Evolutionary conservation across 2,329 filamentous ascomycete genomes (phyloP).

Genomic region (Trichoderma lentiforme): DNA sequence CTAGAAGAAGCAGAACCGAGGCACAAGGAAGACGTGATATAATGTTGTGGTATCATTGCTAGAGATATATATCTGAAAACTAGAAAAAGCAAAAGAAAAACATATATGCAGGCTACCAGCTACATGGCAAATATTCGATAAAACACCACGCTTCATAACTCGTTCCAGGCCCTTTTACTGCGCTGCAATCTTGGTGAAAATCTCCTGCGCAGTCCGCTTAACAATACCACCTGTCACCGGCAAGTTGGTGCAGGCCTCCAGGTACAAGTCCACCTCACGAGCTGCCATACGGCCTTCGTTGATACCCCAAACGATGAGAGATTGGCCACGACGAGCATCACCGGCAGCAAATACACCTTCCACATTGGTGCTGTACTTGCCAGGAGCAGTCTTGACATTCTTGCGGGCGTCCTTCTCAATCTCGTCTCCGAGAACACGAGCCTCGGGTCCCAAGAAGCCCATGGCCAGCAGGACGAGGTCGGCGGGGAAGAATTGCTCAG

Average conservation of each 20-base stretch:
- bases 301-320: constrained; percentile 96
- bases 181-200: constrained; percentile 42
- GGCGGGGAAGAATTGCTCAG: constrained; percentile 92
- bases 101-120: neutral
- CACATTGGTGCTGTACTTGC: constrained; percentile 84
- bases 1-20: neutral
- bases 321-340: constrained; percentile 92
- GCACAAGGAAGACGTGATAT: neutral
- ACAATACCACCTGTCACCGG: constrained; percentile 92
- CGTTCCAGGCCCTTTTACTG: constrained; percentile 14
- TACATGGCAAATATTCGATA: neutral
- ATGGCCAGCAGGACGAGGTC: constrained; percentile 93
- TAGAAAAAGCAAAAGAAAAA: neutral
- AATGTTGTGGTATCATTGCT: constrained; percentile 17
- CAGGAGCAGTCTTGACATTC: constrained; percentile 90
- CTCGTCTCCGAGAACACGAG: constrained; percentile 78
- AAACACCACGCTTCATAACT: constrained; percentile 12
- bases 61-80: neutral
- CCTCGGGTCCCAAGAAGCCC: constrained; percentile 95
- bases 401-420: constrained; percentile 90
- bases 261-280: constrained; percentile 85
- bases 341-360: constrained; percentile 89
- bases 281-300: constrained; percentile 94
- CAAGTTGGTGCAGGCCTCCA: constrained; percentile 74
- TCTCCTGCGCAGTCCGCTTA: constrained; percentile 73